Evolutionary conservation across 2,329 filamentous ascomycete genomes (phyloP).

Genomic region (Xylaria sp.): DNA sequence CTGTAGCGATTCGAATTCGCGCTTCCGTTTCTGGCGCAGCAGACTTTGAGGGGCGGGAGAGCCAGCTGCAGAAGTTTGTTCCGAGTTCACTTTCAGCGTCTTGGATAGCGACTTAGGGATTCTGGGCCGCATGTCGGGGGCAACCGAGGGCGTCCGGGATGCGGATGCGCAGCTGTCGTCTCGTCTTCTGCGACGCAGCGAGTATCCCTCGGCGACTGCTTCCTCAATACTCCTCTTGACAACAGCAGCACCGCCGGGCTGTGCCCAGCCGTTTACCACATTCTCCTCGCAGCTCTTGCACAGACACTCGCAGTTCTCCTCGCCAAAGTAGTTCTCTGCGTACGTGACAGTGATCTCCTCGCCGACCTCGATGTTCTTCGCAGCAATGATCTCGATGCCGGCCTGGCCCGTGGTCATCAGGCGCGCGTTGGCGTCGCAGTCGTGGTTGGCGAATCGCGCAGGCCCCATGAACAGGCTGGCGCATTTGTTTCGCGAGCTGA

Average conservation of each 20-base stretch:
- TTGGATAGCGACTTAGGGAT: slow-evolving; percentile 47
- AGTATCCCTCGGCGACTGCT: slow-evolving; percentile 53
- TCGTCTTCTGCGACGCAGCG: slow-evolving; percentile 56
- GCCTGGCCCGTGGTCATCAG: slow-evolving; percentile 82
- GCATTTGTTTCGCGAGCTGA: slow-evolving; percentile 88
- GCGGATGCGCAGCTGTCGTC: slow-evolving; percentile 53
- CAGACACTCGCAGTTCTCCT: slow-evolving; percentile 91
- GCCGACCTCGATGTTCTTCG: slow-evolving; percentile 77
- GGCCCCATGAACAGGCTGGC: slow-evolving; percentile 93
- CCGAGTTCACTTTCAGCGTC: slow-evolving; percentile 37
- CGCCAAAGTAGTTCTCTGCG: slow-evolving; percentile 93
- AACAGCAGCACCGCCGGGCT: slow-evolving; percentile 48
- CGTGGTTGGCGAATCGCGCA: slow-evolving; percentile 95
- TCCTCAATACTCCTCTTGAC: slow-evolving; percentile 59
- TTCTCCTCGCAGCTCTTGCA: slow-evolving; percentile 83
- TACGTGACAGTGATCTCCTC: slow-evolving; percentile 98
- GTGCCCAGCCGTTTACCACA: slow-evolving; percentile 81
- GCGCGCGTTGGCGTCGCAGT: slow-evolving; percentile 89
- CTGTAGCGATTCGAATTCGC: slow-evolving; percentile 47
- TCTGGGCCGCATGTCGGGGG: slow-evolving; percentile 57
- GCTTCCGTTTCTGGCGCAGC: slow-evolving; percentile 45
- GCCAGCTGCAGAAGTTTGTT: slow-evolving; percentile 41
- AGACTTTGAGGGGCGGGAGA: slow-evolving; percentile 36
- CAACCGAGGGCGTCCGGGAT: slow-evolving; percentile 61
- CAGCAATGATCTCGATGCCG: slow-evolving; percentile 88